Evolutionary conservation across 805 yeast genomes (phyloP), one percentile per base, ranked within the genome.

Genomic region (Suhomyces xylopsoci): DNA sequence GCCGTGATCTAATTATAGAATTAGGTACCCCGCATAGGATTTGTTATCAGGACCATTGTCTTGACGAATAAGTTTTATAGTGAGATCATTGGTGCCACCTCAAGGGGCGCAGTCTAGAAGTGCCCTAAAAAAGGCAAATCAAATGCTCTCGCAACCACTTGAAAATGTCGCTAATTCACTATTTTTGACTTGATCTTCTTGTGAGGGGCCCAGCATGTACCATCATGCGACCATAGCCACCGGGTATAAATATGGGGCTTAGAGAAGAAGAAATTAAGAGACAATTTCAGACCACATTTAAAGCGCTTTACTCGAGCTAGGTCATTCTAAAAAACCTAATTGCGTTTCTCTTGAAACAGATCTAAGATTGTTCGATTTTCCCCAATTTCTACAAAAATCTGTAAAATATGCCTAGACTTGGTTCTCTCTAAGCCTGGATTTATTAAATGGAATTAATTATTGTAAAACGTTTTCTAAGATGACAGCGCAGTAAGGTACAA

Each of bases 401-500:
- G 20, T 17, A 7, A 17, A 17, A 36, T 15, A 2, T 19, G n/a
- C 9, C 7, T 7, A 32, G n/a, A n/a, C 3, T 2, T 3, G 14
- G 4, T 3, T n/a, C n/a, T 7, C n/a, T 32, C 34, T 30, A n/a
- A n/a, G n/a, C n/a, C n/a, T n/a, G n/a, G n/a, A n/a, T 12, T 28
- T 5, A 26, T 26, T 8, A 26, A 26, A 2, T 26, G 4, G 4
- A 9, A 26, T 36, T 36, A n/a, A 36, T 8, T 12, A 34, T 28
- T 20, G 17, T 12, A 30, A 40, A 12, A 24, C 19, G 32, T 12
- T 22, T 25, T 8, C 24, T 38, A 19, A 38, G 20, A 17, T 19
- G 41, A 28, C 22, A 48, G 53, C 2, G 68, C 68, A 1, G 77
- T 73, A 38, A 74, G 55, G 55, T 65, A 72, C 41, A 75, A 58